Base-by-base conservation (phyloP, 2,329 filamentous ascomycete species). In the Nannizziopsis barbatae region DNA sequence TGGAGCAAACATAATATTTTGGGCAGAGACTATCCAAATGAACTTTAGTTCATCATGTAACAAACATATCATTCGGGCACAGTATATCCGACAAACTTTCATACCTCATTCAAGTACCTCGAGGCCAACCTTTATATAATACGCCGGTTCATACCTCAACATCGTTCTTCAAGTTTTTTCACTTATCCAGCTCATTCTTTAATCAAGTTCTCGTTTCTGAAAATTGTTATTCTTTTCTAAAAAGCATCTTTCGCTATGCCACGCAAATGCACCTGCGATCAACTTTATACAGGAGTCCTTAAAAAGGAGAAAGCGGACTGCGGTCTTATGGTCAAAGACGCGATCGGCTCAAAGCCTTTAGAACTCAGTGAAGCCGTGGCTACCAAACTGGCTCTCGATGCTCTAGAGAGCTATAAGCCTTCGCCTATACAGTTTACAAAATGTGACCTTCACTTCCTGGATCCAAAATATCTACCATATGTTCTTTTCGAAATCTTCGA, bases 311-410 rank as follows among this genome's bases (percentile, higher is more conserved):
- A 36, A 6, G n/a, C 51, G 1, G 47, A 33, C 14, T 22, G 40
- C 5, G 47, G 47, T 10, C 47, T 52, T 12, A 30, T 20, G 12
- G 22, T 15, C 36, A 20, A 31, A 31, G 42, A 50, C 14, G n/a
- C 45, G 11, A 45, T 42, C 5, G 37, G 48, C 3, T 36, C 42
- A 10, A 14, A 42, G 5, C 22, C 11, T 35, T 7, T 53, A 10
- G 53, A 47, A 2, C 45, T 55, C 18, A 55, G 47, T 30, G 53
- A 55, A 27, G 40, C 45, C 15, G 31, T 52, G 8, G 53, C 53
- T 5, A 55, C 53, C 3, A 55, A 53, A 38, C 42, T 55, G 3
- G 51, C 51, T n/a, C 30, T 52, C 22, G 52, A 53, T 43, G 44
- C 50, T 10, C 44, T 53, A 14, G 52, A 52, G 12, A 32, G 41